A percentile compares a stretch with the other conserved stretches of the same genome.
Evolutionary conservation across 2,329 filamentous ascomycete species (phyloP).

Genomic region (Mycosphaerelloides madeirae): DNA sequence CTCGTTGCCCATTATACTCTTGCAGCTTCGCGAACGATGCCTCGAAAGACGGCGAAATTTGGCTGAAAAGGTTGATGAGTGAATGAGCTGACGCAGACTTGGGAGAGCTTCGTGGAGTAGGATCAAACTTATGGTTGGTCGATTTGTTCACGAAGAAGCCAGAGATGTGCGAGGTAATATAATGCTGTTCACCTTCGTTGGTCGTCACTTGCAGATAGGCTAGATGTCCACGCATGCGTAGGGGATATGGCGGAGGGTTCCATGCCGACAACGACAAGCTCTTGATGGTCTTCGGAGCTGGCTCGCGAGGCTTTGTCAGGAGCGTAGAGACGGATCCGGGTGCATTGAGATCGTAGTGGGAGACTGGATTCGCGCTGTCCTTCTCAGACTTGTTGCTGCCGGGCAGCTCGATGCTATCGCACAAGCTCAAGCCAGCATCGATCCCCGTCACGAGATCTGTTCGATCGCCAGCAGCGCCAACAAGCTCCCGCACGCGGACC

Average conservation of each 20-base stretch:
- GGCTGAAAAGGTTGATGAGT: slow-evolving; percentile 69
- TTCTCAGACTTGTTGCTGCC: slow-evolving; percentile 19
- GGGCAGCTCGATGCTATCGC: slow-evolving; percentile 62
- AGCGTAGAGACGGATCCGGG: slow-evolving; percentile 65
- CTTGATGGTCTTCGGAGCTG: slow-evolving; percentile 86
- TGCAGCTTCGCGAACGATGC: slow-evolving; percentile 72
- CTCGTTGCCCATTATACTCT: slow-evolving; percentile 76
- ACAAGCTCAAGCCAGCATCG: slow-evolving; percentile 76
- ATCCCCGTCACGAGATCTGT: slow-evolving; percentile 84
- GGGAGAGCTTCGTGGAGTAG: slow-evolving; percentile 70
- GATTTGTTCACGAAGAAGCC: slow-evolving; percentile 98
- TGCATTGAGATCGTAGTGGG: slow-evolving; percentile 72
- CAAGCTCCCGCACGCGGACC: slow-evolving; percentile 82
- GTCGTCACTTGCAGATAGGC: slow-evolving; percentile 86
- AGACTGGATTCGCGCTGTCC: slow-evolving; percentile 44
- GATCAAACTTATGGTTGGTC: slow-evolving; percentile 92
- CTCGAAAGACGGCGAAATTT: slow-evolving; percentile 79
- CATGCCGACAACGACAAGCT: slow-evolving; percentile 82
- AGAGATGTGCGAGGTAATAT: slow-evolving; percentile 88
- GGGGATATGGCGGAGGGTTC: slow-evolving; percentile 91
- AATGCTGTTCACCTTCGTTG: slow-evolving; percentile 89
- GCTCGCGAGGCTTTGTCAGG: slow-evolving; percentile 60
- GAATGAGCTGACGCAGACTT: slow-evolving; percentile 81
- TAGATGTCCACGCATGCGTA: slow-evolving; percentile 86
- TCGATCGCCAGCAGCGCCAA: slow-evolving; percentile 84